These are phyloP conservation scores for Aciculosporium take DNA, from an alignment of 2,329 filamentous ascomycete species.

Conservation along the genomic window DNA sequence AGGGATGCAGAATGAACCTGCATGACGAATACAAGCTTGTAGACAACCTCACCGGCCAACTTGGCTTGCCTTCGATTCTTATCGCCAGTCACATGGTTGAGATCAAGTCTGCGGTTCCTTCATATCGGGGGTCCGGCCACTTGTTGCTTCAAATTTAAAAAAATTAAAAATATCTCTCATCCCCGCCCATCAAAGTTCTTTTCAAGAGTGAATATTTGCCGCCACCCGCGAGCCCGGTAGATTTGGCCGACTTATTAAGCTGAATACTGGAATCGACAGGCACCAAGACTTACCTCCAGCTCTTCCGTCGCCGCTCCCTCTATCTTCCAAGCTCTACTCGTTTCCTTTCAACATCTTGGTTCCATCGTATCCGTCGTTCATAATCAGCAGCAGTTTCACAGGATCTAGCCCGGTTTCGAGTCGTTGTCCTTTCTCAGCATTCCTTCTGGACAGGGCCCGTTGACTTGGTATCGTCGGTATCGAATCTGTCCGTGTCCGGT, in stretches of 20 bases:
- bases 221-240: slow-evolving; percentile 6
- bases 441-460: background rate
- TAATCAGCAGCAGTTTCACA: background rate
- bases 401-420: background rate
- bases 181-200: slow-evolving; percentile 7
- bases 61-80: slow-evolving; percentile 4
- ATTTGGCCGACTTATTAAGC: slow-evolving; percentile 7
- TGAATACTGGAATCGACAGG: slow-evolving; percentile 4
- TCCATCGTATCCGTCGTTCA: background rate
- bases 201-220: slow-evolving; percentile 7
- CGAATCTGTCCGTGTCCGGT: background rate
- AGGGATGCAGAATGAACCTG: slow-evolving; percentile 6
- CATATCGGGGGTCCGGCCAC: slow-evolving; percentile 3
- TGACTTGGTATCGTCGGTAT: background rate
- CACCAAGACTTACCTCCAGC: background rate
- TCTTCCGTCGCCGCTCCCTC: background rate
- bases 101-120: slow-evolving; percentile 2
- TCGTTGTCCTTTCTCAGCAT: background rate
- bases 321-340: background rate
- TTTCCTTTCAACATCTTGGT: background rate
- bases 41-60: slow-evolving; percentile 1
- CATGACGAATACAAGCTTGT: slow-evolving; percentile 5
- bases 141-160: slow-evolving; percentile 8
- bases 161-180: slow-evolving; percentile 8
- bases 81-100: slow-evolving; percentile 6